Percentiles rank a stretch among this genome's conserved stretches.
These are phyloP conservation scores for Magnaporthiopsis rhizophila DNA, from an alignment of 2,329 filamentous ascomycete species.

Conservation along the genomic window DNA sequence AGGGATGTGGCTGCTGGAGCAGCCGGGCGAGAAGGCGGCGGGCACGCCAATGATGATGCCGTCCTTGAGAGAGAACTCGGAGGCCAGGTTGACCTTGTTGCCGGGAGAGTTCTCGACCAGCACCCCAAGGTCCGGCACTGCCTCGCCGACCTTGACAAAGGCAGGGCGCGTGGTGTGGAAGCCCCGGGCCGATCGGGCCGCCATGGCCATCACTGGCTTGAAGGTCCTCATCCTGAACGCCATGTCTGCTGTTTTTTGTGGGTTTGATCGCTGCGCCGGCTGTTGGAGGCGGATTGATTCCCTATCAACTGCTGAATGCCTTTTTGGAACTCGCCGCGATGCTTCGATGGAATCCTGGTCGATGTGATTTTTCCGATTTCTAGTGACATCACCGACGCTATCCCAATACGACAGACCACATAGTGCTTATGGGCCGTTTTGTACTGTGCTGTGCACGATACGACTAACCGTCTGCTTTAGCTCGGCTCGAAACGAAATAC, in stretches of 20 bases:
- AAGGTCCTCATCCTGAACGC: constrained; percentile 4
- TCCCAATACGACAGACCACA: neutral
- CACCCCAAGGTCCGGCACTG: constrained; percentile 67
- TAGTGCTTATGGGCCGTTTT: neutral
- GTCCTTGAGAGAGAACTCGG: constrained; percentile 63
- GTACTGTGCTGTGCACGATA: neutral
- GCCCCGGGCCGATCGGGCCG: constrained; percentile 13
- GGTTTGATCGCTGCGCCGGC: neutral
- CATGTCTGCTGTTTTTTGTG: neutral
- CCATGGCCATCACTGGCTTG: constrained; percentile 6
- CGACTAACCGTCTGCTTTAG: too few relatives aligned
- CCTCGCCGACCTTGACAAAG: constrained; percentile 70
- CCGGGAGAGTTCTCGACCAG: constrained; percentile 81
- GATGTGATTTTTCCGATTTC: neutral
- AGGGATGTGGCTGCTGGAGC: constrained; percentile 64
- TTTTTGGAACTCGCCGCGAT: neutral
- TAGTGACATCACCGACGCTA: neutral
- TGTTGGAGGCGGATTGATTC: neutral
- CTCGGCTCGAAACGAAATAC: too few relatives aligned
- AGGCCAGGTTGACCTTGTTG: constrained; percentile 80
- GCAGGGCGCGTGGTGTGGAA: constrained; percentile 60
- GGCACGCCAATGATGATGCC: constrained; percentile 82
- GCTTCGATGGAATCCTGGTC: neutral
- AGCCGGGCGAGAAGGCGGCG: constrained; percentile 60
- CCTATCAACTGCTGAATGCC: neutral